Conservation (phyloP, 2,329 filamentous ascomycete species). For the Aspergillus melleus region DNA sequence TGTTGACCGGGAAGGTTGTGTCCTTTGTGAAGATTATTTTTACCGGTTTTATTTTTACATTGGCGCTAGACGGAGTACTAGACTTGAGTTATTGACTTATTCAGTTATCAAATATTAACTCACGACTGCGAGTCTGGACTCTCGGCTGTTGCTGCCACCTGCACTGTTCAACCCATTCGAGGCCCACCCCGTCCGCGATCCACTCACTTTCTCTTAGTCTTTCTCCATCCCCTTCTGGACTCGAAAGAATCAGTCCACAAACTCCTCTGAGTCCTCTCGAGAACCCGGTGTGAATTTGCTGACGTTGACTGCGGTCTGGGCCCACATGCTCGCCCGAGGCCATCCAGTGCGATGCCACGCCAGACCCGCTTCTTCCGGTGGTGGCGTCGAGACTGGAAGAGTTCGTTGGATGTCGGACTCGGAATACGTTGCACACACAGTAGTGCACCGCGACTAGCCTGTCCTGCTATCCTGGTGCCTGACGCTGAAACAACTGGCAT, state of each 20-base stretch:
- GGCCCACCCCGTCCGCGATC: background rate
- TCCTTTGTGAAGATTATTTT: background rate
- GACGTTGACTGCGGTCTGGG: background rate
- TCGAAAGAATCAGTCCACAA: too few relatives aligned
- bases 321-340: background rate
- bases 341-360: background rate
- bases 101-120: too few relatives aligned
- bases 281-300: background rate
- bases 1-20: background rate
- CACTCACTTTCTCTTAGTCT: background rate
- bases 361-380: background rate
- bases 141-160: too few relatives aligned
- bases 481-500: background rate
- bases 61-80: background rate
- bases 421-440: too few relatives aligned
- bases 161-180: background rate
- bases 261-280: too few relatives aligned
- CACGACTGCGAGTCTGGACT: background rate
- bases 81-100: too few relatives aligned
- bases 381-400: too few relatives aligned
- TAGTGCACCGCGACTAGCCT: background rate
- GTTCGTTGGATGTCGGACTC: too few relatives aligned
- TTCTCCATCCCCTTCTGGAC: too few relatives aligned
- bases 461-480: background rate
- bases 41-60: background rate